Conservation (phyloP, 2,329 filamentous ascomycete species). For the Periconia sp. region DNA sequence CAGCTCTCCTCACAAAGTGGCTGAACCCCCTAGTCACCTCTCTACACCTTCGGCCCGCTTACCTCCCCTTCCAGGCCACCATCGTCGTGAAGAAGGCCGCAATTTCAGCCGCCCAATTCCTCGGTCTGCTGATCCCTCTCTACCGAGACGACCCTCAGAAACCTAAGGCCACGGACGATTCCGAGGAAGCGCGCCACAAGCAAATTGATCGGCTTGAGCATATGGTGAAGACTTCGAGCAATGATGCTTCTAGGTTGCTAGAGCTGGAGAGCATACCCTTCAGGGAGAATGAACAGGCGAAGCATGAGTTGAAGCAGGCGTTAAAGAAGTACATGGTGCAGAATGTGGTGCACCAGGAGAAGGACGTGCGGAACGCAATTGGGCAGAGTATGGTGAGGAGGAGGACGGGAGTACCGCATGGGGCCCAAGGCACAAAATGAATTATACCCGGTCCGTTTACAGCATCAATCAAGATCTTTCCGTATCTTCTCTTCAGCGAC, state of each 20-base stretch:
- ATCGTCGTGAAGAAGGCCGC: conserved; percentile 75
- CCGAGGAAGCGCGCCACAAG: conserved; percentile 54
- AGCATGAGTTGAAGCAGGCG: conserved; percentile 67
- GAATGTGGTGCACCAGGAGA: conserved; percentile 75
- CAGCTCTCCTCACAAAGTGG: conserved; percentile 51
- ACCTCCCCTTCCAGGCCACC: conserved; percentile 86
- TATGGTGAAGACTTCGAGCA: conserved; percentile 65
- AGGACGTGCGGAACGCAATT: conserved; percentile 82
- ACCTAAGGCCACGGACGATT: conserved; percentile 30
- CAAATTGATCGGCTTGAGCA: conserved; percentile 72
- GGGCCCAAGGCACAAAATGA: conserved; percentile 52
- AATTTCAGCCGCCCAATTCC: conserved; percentile 64
- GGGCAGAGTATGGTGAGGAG: conserved; percentile 69
- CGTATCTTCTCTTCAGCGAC: no score
- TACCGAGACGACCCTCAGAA: conserved; percentile 38
- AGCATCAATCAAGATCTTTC: no score
- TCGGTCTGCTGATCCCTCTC: conserved; percentile 41
- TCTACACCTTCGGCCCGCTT: conserved; percentile 60
- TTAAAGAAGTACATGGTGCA: conserved; percentile 88
- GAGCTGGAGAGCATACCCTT: conserved; percentile 84
- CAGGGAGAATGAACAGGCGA: conserved; percentile 70
- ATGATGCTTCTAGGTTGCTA: conserved; percentile 73
- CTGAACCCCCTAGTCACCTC: conserved; percentile 55
- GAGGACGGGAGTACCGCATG: conserved; percentile 66
- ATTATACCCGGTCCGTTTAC: no score